phyloP scores from a whole-genome alignment of 1,284 basidiomycete genomes.

The Naganishia sp. region DNA sequence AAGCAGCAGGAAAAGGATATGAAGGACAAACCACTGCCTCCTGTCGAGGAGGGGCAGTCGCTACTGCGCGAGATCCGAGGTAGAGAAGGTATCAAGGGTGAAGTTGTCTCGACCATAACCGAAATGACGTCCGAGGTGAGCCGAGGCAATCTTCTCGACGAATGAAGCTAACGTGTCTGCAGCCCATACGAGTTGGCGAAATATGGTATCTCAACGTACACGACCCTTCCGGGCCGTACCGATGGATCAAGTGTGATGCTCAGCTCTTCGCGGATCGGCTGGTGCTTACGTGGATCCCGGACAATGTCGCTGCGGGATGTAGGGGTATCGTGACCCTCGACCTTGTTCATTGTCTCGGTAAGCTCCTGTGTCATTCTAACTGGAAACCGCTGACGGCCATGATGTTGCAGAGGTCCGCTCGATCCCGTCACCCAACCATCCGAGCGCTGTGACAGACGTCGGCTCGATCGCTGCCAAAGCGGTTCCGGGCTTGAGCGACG shows the following conservation, averaged over 20 bases:
- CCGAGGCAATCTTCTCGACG: neutral
- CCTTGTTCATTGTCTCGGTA: constrained; percentile 67
- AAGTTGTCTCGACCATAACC: constrained; percentile 27
- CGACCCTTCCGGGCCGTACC: constrained; percentile 64
- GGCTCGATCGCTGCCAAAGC: constrained; percentile 73
- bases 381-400: constrained; percentile 13
- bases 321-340: constrained; percentile 78
- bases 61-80: neutral
- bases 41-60: neutral
- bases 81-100: constrained; percentile 2
- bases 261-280: constrained; percentile 76
- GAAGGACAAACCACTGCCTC: constrained; percentile 24
- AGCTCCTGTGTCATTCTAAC: constrained; percentile 7
- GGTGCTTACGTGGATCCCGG: constrained; percentile 76
- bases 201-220: constrained; percentile 90
- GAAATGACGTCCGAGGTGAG: constrained; percentile 29
- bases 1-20: neutral
- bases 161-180: neutral
- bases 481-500: constrained; percentile 65
- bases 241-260: constrained; percentile 81
- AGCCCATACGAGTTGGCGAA: constrained; percentile 78
- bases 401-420: constrained; percentile 67
- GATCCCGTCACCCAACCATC: constrained; percentile 73
- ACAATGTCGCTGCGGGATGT: constrained; percentile 61
- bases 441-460: constrained; percentile 74